Evolutionary conservation across 2,329 filamentous ascomycete genomes (phyloP), one percentile per base, ranked within the genome.

Genomic region (Xylariomycetidae sp.): DNA sequence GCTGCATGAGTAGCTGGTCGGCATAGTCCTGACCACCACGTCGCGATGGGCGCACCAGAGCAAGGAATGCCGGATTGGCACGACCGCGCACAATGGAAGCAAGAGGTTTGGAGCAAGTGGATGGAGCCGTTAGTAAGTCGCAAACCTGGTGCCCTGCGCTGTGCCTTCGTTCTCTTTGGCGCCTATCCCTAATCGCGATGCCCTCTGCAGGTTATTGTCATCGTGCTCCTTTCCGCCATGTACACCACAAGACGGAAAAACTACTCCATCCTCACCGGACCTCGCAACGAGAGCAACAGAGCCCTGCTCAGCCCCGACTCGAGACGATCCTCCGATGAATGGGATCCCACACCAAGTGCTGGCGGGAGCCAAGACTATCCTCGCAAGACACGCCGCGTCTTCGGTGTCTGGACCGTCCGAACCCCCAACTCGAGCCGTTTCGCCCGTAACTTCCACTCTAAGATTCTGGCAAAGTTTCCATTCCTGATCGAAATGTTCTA

Each of bases 401-500:
- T 57, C 13, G 54, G 53, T 12, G 31, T 47, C 24, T 58, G 54
- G 51, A 53, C 47, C 10, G 42, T 59, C 9, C 46, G 58, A 8
- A 76, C 66, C 4, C 74, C 73, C 10, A 76, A 76, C 44, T 72
- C 74, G 4, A 72, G 71, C 15, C 68, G 72, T 10, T 80, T 79
- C 54, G 62, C 67, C 31, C 59, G 69, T 34, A 60, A 79, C 49
- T 49, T 73, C 26, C 76, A 79, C 54, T 78, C 72, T 38, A 65
- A 74, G 17, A 61, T 80, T 32, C 57, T 81, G 30, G 68, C 76
- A 47, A 77, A 76, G 46, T 79, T 77, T 44, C 79, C 80, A 4
- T 84, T 84, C 50, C 56, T 84, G 34, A 68, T 84, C 30, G 79
- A 84, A 56, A 83, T 84, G 76, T 82, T 83, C 54, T 84, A 84